phyloP scores from a whole-genome alignment of 164 flowering plant species.

The Echeveria elegans region DNA sequence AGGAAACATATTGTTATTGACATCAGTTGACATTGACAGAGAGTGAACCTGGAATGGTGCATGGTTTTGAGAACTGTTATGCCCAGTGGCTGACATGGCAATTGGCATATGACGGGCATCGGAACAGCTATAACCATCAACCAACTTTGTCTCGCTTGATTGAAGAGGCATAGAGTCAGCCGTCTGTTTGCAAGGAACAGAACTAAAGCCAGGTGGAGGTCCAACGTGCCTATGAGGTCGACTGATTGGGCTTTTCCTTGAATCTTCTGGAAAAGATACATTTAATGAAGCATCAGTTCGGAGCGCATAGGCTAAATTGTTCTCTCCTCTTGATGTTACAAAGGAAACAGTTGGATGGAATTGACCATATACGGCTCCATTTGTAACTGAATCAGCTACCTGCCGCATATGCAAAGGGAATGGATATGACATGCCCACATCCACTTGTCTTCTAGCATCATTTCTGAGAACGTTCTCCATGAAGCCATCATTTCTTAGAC shows the following conservation, averaged over 20 bases:
- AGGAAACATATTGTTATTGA: conserved; percentile 49
- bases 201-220: conserved; percentile 87
- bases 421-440: conserved; percentile 20
- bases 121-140: conserved; percentile 88
- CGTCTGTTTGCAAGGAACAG: conserved; percentile 36
- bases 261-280: conserved; percentile 19
- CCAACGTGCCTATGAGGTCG: conserved; percentile 80
- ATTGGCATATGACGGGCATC: conserved; percentile 71
- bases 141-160: conserved; percentile 27
- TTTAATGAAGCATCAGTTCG: conserved; percentile 20
- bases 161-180: conserved; percentile 25
- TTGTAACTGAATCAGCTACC: conserved; percentile 16
- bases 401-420: conserved; percentile 31
- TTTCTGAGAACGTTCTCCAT: conserved; percentile 37
- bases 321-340: conserved; percentile 15
- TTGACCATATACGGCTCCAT: conserved; percentile 19
- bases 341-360: neutral
- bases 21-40: conserved; percentile 15
- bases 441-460: conserved; percentile 27
- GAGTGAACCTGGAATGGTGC: conserved; percentile 17
- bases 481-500: conserved; percentile 27
- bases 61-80: conserved; percentile 20
- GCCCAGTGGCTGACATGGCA: conserved; percentile 20
- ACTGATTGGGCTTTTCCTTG: conserved; percentile 61
- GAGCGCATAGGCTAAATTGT: conserved; percentile 27